Conservation (phyloP, 331 rosid species). For the Ulmus americana region DNA sequence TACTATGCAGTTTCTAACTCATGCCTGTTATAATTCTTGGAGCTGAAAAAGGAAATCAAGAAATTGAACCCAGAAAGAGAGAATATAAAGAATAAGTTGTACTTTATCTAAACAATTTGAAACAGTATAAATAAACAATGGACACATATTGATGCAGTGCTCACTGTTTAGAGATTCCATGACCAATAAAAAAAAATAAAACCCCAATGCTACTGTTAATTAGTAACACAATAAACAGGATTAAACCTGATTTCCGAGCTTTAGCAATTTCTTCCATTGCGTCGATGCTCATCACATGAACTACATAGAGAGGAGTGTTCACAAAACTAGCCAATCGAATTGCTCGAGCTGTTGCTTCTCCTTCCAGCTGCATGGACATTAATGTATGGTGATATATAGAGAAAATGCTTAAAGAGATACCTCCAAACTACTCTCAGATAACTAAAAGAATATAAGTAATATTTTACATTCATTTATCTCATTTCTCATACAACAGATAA, state of each 20-base stretch:
- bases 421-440: neutral
- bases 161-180: neutral
- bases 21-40: neutral
- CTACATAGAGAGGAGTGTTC: slow-evolving; percentile 82
- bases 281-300: slow-evolving; percentile 97
- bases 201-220: neutral
- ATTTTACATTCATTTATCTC: neutral
- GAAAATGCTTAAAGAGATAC: neutral
- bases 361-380: slow-evolving; percentile 61
- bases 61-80: neutral
- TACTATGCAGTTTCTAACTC: neutral
- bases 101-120: neutral
- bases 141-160: neutral
- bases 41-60: neutral
- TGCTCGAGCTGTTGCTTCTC: slow-evolving; percentile 94
- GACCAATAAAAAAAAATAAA: neutral
- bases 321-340: slow-evolving; percentile 74
- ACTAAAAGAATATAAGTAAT: neutral
- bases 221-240: neutral
- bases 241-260: slow-evolving; percentile 76
- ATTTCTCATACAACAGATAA: neutral
- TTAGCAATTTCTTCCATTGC: slow-evolving; percentile 90
- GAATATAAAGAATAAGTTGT: neutral
- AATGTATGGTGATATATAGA: slow-evolving; percentile 24
- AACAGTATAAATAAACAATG: neutral